A percentile compares a stretch with the other conserved stretches of the same genome.
Evolutionary conservation across 352 stramenopile species (phyloP).

Genomic region (Phytophthora nicotianae): DNA sequence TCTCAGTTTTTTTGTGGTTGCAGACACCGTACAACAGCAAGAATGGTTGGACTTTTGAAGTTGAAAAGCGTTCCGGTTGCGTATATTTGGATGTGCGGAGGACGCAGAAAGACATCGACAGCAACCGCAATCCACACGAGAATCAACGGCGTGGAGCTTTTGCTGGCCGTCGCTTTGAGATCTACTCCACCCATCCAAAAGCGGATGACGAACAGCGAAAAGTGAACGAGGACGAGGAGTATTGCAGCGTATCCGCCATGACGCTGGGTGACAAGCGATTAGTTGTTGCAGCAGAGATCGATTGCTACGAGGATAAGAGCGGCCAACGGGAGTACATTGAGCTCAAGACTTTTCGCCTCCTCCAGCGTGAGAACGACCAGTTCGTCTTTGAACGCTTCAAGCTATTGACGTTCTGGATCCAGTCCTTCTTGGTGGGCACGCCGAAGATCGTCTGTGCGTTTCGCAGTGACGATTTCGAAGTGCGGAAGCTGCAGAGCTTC

Average conservation of each 20-base stretch:
- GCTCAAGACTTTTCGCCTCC: conserved; percentile 71
- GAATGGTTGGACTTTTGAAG: conserved; percentile 65
- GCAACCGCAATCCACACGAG: conserved; percentile 45
- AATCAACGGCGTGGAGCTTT: conserved; percentile 68
- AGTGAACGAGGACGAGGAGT: conserved; percentile 73
- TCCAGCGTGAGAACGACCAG: conserved; percentile 65
- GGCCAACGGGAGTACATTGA: conserved; percentile 53
- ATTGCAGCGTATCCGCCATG: conserved; percentile 70
- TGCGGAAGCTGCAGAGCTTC: conserved; percentile 74
- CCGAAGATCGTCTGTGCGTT: conserved; percentile 79
- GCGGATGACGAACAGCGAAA: conserved; percentile 13
- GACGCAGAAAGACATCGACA: conserved; percentile 49
- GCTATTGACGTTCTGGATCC: conserved; percentile 84
- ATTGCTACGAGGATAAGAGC: conserved; percentile 50
- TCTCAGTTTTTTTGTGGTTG: neutral
- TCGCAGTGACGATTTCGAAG: conserved; percentile 61
- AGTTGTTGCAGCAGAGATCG: conserved; percentile 68
- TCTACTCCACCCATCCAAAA: conserved; percentile 49
- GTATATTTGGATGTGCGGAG: conserved; percentile 72
- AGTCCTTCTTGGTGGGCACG: conserved; percentile 79
- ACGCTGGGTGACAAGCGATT: conserved; percentile 56
- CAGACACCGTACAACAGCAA: conserved; percentile 83
- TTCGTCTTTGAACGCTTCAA: conserved; percentile 84
- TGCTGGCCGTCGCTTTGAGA: conserved; percentile 73
- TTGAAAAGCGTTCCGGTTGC: conserved; percentile 58